Evolutionary conservation across 139 green algal species (phyloP).

Genomic region (Picochlorum sp.): DNA sequence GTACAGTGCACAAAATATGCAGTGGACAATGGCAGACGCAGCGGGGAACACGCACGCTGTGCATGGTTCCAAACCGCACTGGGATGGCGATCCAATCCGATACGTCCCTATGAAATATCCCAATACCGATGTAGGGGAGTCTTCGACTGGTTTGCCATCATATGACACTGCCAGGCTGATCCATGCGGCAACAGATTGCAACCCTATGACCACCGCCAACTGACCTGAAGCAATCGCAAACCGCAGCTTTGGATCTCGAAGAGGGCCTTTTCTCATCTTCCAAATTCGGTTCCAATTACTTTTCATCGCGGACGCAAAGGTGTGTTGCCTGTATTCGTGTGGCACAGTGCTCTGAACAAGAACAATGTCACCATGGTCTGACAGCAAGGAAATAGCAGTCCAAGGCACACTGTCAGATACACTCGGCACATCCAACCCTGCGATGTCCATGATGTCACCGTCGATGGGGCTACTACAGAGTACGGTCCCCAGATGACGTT

Average conservation of each 20-base stretch:
- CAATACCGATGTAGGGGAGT: constrained; percentile 10
- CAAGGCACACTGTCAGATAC: constrained; percentile 20
- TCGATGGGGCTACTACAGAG: constrained; percentile 11
- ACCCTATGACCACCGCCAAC: constrained; percentile 1
- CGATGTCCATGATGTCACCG: constrained; percentile 16
- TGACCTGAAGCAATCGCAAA: neutral
- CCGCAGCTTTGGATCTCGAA: constrained; percentile 1
- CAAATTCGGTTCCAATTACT: constrained; percentile 4
- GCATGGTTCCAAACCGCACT: constrained; percentile 6
- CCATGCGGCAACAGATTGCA: constrained; percentile 24
- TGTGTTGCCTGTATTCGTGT: constrained; percentile 6
- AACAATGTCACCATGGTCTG: constrained; percentile 10
- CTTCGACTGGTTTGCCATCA: constrained; percentile 6
- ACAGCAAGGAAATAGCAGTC: constrained; percentile 18
- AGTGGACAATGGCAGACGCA: constrained; percentile 17
- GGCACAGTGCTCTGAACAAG: constrained; percentile 12
- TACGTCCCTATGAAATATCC: constrained; percentile 28
- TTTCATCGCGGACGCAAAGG: neutral
- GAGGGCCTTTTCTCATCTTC: neutral
- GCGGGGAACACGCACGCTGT: constrained; percentile 23
- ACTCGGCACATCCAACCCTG: constrained; percentile 24
- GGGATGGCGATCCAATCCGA: constrained; percentile 11
- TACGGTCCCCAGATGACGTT: constrained; percentile 21
- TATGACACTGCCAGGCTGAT: constrained; percentile 10
- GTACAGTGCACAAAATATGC: neutral